Base-by-base conservation (phyloP, 2,329 filamentous ascomycete species). In the Neonectria coccinea region DNA sequence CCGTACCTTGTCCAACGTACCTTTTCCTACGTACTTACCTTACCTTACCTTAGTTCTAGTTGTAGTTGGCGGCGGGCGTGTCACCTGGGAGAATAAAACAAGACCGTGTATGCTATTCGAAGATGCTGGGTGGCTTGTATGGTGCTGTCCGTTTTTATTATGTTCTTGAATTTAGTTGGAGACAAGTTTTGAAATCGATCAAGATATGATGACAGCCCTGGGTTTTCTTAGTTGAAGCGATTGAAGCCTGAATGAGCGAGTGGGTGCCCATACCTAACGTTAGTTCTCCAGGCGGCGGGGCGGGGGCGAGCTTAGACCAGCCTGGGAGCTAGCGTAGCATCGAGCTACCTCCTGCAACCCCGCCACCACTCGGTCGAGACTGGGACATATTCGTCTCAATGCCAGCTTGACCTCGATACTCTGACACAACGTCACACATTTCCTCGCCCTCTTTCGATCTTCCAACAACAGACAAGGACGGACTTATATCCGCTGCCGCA, bases 261-360 rank as follows among this genome's bases (percentile, higher is more conserved):
- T 41, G 39, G 18, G n/a, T 36, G 33, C 33, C 33, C 16, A 3
- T 31, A 31, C 22, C 22, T 22, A 22, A 22, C 22, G 22, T 22
- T 22, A 7, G 9, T 33, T 11, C 31, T 12, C 31, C 29, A 29
- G 31, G 31, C 31, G 31, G 25, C 25, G 25, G 25, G 25, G 25
- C 5, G 25, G 5, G 5, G 31, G 31, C 31, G 11, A 33, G 31
- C 31, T 39, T 39, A 39, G 66, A 65, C 62, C 58, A 57, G 48
- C 50, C 56, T 33, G 9, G 29, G 56, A 59, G 64, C 61, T 62
- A 59, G 51, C 54, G 69, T 62, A 14, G 41, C 54, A 57, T 29
- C 56, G 61, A 73, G 68, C 70, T 73, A 55, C 58, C 51, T 22
- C 53, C 39, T 36, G 55, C 42, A 60, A 71, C 70, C 70, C 71